Evolutionary conservation across 2,329 filamentous ascomycete genomes (phyloP).

Genomic region (Metarhizium robertsii): DNA sequence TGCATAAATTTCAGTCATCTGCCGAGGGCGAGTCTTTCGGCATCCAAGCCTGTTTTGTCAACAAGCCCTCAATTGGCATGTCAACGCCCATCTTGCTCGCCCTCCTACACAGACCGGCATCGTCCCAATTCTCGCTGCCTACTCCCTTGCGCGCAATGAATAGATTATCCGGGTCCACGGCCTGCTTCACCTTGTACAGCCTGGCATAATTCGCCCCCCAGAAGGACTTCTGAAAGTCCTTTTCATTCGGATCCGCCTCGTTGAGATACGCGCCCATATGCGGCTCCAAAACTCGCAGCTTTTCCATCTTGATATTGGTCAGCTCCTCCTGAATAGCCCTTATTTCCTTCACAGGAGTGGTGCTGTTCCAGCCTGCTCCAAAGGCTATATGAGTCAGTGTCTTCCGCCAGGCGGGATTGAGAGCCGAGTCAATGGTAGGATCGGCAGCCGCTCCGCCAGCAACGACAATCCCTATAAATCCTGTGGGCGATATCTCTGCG

Average conservation of each 20-base stretch:
- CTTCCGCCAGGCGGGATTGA: constrained; percentile 32
- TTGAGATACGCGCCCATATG: constrained; percentile 18
- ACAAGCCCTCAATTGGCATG: background rate
- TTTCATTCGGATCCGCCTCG: constrained; percentile 27
- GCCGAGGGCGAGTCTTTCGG: background rate
- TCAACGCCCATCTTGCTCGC: background rate
- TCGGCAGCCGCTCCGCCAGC: constrained; percentile 9
- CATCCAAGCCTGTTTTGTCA: background rate
- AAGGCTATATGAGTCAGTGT: constrained; percentile 17
- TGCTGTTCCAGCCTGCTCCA: too few species aligned
- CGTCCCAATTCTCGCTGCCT: constrained; percentile 27
- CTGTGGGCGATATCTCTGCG: constrained; percentile 4
- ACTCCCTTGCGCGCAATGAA: constrained; percentile 27
- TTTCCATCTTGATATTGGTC: constrained; percentile 16
- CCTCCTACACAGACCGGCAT: constrained; percentile 3
- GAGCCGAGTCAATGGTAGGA: constrained; percentile 22
- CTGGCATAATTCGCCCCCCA: constrained; percentile 26
- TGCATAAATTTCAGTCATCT: background rate
- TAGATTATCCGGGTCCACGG: constrained; percentile 23
- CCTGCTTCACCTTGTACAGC: constrained; percentile 24
- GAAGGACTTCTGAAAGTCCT: constrained; percentile 25
- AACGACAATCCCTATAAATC: constrained; percentile 11
- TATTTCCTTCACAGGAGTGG: background rate
- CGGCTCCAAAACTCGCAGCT: constrained; percentile 14
- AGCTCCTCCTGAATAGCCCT: constrained; percentile 11